phyloP scores from a whole-genome alignment of 2,329 filamentous ascomycete species.

The Talaromyces sp. region DNA sequence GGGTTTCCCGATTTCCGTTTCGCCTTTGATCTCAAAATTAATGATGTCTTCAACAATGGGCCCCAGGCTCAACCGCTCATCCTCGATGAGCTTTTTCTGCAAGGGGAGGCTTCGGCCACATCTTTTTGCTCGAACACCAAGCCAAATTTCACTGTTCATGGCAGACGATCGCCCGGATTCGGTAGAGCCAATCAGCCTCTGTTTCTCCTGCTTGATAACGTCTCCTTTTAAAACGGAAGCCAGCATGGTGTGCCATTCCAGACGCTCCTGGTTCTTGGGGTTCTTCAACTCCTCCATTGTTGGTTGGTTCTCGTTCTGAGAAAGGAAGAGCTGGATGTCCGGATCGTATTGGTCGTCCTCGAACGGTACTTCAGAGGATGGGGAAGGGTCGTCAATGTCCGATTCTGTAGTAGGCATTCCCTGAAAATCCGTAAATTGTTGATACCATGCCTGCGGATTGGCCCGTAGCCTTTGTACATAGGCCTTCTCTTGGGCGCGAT shows the following conservation, averaged over 20 bases:
- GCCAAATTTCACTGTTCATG: constrained; percentile 71
- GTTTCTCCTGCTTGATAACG: constrained; percentile 97
- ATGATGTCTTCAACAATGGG: constrained; percentile 80
- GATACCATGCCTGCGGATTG: constrained; percentile 71
- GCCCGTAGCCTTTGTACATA: constrained; percentile 90
- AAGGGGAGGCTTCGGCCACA: constrained; percentile 80
- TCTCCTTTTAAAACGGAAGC: constrained; percentile 93
- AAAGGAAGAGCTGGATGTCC: constrained; percentile 88
- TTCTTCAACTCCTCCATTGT: constrained; percentile 87
- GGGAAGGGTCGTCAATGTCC: constrained; percentile 86
- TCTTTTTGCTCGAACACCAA: constrained; percentile 76
- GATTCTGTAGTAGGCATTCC: constrained; percentile 70
- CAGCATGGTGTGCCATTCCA: constrained; percentile 98
- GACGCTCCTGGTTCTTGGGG: constrained; percentile 77
- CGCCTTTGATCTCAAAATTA: constrained; percentile 88
- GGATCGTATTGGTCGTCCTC: constrained; percentile 84
- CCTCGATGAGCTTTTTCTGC: constrained; percentile 83
- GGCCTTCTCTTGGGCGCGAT: constrained; percentile 83
- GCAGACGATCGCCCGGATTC: constrained; percentile 70
- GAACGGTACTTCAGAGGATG: constrained; percentile 75
- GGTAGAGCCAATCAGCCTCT: constrained; percentile 77
- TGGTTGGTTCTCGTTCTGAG: constrained; percentile 82
- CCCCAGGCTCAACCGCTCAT: constrained; percentile 69
- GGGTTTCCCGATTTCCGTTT: constrained; percentile 84
- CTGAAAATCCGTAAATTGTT: constrained; percentile 57